phyloP scores from a whole-genome alignment of 2,329 filamentous ascomycete genomes.

The Aureobasidium sp. region DNA sequence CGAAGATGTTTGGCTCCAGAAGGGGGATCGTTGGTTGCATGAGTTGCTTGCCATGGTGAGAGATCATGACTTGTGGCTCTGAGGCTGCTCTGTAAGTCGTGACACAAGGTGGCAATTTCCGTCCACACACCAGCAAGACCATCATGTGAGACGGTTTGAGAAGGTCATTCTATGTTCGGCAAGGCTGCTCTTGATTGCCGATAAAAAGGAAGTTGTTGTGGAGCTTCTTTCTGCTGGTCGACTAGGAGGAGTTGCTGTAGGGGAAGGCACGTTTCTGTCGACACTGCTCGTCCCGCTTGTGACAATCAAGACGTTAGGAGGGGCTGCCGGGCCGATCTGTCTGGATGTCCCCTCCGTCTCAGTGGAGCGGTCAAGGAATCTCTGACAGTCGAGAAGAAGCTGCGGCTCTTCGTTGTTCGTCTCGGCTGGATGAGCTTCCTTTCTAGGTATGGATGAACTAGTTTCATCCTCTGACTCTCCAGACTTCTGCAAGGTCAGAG shows the following conservation, averaged over 20 bases:
- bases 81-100: not conserved
- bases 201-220: not conserved
- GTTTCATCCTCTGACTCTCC: not conserved
- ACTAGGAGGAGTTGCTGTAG: not conserved
- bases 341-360: not conserved
- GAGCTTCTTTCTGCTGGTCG: not conserved
- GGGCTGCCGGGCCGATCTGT: not conserved
- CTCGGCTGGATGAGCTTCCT: not conserved
- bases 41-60: not conserved
- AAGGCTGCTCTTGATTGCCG: conserved; percentile 1
- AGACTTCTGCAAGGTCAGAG: not conserved
- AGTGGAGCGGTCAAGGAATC: not conserved
- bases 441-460: not conserved
- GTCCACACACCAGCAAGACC: not conserved
- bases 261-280: not conserved
- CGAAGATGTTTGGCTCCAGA: not conserved
- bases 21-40: not conserved
- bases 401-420: not conserved
- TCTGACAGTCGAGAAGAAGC: conserved; percentile 1
- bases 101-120: not conserved
- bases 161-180: conserved; percentile 8
- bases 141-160: not conserved
- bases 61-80: not conserved
- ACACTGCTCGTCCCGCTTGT: not conserved
- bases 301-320: not conserved